Base-by-base conservation (phyloP, 1,139 yeast species). In the Yamadazyma sp. region DNA sequence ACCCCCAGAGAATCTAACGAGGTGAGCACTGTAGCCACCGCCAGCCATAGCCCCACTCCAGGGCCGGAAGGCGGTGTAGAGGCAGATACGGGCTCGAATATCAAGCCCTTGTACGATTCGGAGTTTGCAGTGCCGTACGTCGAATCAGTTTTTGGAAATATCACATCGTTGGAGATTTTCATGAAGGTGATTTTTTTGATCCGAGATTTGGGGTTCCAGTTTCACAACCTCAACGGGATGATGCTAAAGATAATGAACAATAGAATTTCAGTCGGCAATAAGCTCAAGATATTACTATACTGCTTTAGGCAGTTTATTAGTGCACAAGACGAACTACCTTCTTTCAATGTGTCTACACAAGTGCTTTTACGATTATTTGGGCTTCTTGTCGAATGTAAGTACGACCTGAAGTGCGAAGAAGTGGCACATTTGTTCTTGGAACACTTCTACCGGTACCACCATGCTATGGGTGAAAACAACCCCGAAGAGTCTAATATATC, bases 81-180 rank as follows among this genome's bases (percentile, higher is more conserved):
- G 10, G 31, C 11, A 6, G 11, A n/a, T n/a, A n/a, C n/a, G n/a
- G n/a, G n/a, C n/a, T n/a, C n/a, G n/a, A n/a, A n/a, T n/a, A 28
- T 8, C 12, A 28, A 8, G 4, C n/a, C 33, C 12, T 5, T 17
- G 3, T 24, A 33, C 24, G 14, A 17, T 5, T 33, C 36, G 5
- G 30, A 24, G 11, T 25, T 25, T 18, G 11, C 23, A 14, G 28
- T 12, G n/a, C 36, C 36, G 17, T 33, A 11, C 1, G 26, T 30
- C 12, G 45, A 30, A 40, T 16, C 24, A 4, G 35, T 42, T n/a
- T 42, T 35, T 30, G 25, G 24, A 10, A 56, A 55, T 2, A 50
- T 61, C 16, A 31, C 41, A 12, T 40, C 58, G 1, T 24, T 28
- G 15, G 34, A 50, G 11, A 46, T 46, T 33, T 49, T 51, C 31